Evolutionary conservation across 2,329 filamentous ascomycete genomes (phyloP), one percentile per base, ranked within the genome.

Genomic region (Bipolaris bicolor): DNA sequence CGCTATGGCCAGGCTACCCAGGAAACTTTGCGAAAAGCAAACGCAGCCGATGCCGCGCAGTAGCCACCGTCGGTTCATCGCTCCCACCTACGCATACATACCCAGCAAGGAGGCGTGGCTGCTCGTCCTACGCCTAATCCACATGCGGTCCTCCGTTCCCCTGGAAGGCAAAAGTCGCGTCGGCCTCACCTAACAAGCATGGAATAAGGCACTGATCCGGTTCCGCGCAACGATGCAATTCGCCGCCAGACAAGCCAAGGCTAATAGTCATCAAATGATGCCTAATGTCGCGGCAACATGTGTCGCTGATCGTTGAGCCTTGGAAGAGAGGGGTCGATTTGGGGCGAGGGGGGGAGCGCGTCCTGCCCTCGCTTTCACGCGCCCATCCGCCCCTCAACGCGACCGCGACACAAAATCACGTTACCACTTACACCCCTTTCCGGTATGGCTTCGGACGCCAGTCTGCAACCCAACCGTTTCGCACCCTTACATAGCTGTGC

Each of bases 1-100:
- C n/a, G 72, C 72, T 71, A 62, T 63, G 70, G 62, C 71, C 72
- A 67, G 49, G 46, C 53, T 41, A 52, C 50, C 56, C 58, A 56
- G 56, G 57, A 66, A 58, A 60, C 56, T 65, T 65, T 63, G 49
- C 53, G 44, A 52, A 65, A 64, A 66, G 60, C 59, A 66, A 65
- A 59, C 52, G 36, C 36, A 55, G 59, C 55, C 55, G 55, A 49
- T 53, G 62, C 66, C 51, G 65, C 65, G 71, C 68, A 70, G 66
- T 61, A 69, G 64, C 68, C 67, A 71, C 55, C 58, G 51, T 50
- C 63, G 54, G 68, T 58, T 60, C 67, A 68, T 63, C 61, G 64
- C 66, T 54, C 51, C 33, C 31, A 55, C 61, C 52, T 49, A 55
- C 68, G 66, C 70, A 71, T 72, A 62, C 64, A 63, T 60, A 37